Conservation (phyloP, 1,139 yeast genomes). For the Debaryomyces psychrophilus region DNA sequence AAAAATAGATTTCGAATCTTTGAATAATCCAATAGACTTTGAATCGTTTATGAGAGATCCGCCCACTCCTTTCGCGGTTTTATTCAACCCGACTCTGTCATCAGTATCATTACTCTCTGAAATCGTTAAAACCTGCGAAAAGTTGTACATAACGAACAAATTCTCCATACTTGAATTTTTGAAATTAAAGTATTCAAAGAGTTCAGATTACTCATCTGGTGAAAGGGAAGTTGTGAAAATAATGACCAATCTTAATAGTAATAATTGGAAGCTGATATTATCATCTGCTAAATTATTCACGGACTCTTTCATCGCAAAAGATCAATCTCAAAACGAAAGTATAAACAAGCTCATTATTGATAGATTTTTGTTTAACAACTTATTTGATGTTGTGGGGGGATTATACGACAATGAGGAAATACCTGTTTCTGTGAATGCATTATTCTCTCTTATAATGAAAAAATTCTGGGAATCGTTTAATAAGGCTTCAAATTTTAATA, state of each 20-base stretch:
- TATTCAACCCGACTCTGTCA: constrained; percentile 25
- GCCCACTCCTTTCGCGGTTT: not conserved
- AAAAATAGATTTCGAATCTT: constrained; percentile 10
- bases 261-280: constrained; percentile 35
- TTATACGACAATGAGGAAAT: constrained; percentile 24
- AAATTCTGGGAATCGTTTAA: constrained; percentile 61
- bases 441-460: constrained; percentile 28
- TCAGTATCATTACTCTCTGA: constrained; percentile 27
- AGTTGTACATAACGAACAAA: constrained; percentile 45
- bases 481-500: constrained; percentile 53
- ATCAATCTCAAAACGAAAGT: constrained; percentile 23
- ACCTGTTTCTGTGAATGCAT: constrained; percentile 15
- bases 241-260: constrained; percentile 33
- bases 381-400: constrained; percentile 34
- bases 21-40: not conserved
- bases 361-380: constrained; percentile 41
- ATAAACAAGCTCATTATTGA: constrained; percentile 39
- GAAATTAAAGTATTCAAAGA: constrained; percentile 29
- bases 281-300: constrained; percentile 29
- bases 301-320: constrained; percentile 28
- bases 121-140: constrained; percentile 42
- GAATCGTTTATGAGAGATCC: not conserved
- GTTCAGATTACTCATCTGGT: constrained; percentile 21
- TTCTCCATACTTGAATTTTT: constrained; percentile 42
- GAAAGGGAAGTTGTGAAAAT: constrained; percentile 33